A percentile compares a stretch with the other conserved stretches of the same genome.
Evolutionary conservation across 495 filamentous ascomycete genomes (phyloP).

Genomic region (Physcia stellaris): DNA sequence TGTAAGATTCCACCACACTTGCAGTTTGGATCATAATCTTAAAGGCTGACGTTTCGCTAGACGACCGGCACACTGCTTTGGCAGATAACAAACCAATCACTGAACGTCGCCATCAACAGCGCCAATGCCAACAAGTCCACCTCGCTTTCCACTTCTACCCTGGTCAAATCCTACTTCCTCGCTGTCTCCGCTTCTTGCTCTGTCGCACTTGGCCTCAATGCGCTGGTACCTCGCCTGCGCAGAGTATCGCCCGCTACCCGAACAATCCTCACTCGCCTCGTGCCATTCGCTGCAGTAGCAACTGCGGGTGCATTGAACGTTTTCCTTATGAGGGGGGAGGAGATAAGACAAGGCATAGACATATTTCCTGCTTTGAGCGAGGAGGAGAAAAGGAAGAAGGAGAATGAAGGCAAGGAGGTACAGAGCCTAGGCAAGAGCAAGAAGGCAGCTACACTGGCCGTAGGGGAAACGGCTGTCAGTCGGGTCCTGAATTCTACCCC

Average conservation of each 20-base stretch:
- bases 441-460: constrained; percentile 75
- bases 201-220: constrained; percentile 86
- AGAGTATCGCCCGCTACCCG: constrained; percentile 56
- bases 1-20: constrained; percentile 25
- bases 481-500: constrained; percentile 87
- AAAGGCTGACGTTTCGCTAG: constrained; percentile 32
- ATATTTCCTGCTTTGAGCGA: constrained; percentile 66
- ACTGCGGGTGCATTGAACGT: constrained; percentile 85
- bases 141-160: constrained; percentile 61
- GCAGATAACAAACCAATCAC: constrained; percentile 94
- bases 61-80: constrained; percentile 82
- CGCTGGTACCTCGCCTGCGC: constrained; percentile 73
- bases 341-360: constrained; percentile 87
- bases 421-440: constrained; percentile 69
- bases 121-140: constrained; percentile 96
- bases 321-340: constrained; percentile 92
- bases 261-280: constrained; percentile 63
- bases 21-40: constrained; percentile 2
- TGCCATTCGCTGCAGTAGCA: constrained; percentile 91
- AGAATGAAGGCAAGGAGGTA: constrained; percentile 44
- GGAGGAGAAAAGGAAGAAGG: constrained; percentile 38
- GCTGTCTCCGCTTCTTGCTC: constrained; percentile 87
- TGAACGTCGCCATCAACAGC: constrained; percentile 95
- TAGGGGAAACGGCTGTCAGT: constrained; percentile 79
- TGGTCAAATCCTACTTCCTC: constrained; percentile 79